Base-by-base conservation (phyloP, 2,329 filamentous ascomycete species). In the Ilyonectria sp. region DNA sequence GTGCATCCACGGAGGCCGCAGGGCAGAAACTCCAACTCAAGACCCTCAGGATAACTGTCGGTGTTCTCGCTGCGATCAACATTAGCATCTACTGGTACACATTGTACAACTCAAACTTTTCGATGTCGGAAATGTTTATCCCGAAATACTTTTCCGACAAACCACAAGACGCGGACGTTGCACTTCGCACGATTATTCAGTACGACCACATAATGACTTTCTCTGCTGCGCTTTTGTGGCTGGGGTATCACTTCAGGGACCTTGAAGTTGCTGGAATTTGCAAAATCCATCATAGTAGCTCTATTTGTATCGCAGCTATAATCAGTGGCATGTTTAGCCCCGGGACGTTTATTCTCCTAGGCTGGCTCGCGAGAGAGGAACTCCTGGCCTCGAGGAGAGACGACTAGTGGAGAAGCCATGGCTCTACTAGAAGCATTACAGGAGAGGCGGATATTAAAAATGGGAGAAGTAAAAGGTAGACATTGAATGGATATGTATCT, bases 121-220 rank as follows among this genome's bases (percentile, higher is more conserved):
- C 66, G 0, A 2, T 72, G 0, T 40, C 60, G 0, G 69, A 76
- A 1, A 15, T 74, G 1, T 76, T 77, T 6, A 23, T 79, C 0
- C 77, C 76, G 0, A 69, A 68, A 40, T 71, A 78, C 11, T 60
- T 79, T 2, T 17, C 69, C 8, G 52, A 68, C 9, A 60, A 40
- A 1, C 76, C 77, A 0, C 35, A 65, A 33, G 47, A 66, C 0
- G 49, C 71, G 2, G 59, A 62, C 0, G 55, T 69, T 1, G 68
- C 68, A 2, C 50, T 78, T 0, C 62, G 70, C 17, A 71, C 65
- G 1, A 54, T 79, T 2, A 65, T 79, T 0, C 77, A 79, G 56
- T 79, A 74, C 31, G 77, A 79, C 19, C 74, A 76, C n/a, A 26
- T 26, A 26, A 26, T 26, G 26, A 26, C 55, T 78, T 4, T 71